Conservation (phyloP, 2,329 filamentous ascomycete genomes). For the Stemphylium beticola region DNA sequence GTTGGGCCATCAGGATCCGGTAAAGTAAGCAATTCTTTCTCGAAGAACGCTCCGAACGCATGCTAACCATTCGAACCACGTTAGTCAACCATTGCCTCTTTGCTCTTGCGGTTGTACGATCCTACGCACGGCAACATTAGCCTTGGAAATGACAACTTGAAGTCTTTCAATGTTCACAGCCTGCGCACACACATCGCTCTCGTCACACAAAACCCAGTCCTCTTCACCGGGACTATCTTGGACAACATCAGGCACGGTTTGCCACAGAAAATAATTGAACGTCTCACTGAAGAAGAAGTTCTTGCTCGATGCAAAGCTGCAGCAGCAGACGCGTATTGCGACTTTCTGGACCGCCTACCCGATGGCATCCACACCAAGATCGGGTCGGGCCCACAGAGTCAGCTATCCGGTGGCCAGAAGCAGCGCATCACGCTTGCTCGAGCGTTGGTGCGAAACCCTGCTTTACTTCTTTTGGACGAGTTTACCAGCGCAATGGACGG, state of each 20-base stretch:
- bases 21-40: conserved; percentile 2
- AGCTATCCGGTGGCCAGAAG: conserved; percentile 48
- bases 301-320: conserved; percentile 56
- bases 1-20: conserved; percentile 53
- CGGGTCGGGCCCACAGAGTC: conserved; percentile 41
- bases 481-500: conserved; percentile 44
- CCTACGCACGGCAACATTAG: conserved; percentile 36
- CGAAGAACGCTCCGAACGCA: background rate
- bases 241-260: conserved; percentile 47
- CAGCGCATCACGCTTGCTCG: conserved; percentile 48
- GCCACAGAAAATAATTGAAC: conserved; percentile 21
- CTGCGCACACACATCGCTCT: conserved; percentile 42
- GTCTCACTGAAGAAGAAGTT: conserved; percentile 46
- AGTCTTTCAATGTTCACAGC: conserved; percentile 37
- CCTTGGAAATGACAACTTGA: conserved; percentile 37
- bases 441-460: conserved; percentile 42
- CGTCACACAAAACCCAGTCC: conserved; percentile 42
- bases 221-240: conserved; percentile 46
- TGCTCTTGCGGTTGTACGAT: conserved; percentile 52
- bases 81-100: conserved; percentile 53
- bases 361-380: conserved; percentile 44
- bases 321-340: conserved; percentile 62
- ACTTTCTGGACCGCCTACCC: conserved; percentile 45
- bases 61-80: conserved; percentile 21
- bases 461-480: conserved; percentile 45